phyloP scores from a whole-genome alignment of 2,329 filamentous ascomycete species.

The Dryadomyces sulphureus region DNA sequence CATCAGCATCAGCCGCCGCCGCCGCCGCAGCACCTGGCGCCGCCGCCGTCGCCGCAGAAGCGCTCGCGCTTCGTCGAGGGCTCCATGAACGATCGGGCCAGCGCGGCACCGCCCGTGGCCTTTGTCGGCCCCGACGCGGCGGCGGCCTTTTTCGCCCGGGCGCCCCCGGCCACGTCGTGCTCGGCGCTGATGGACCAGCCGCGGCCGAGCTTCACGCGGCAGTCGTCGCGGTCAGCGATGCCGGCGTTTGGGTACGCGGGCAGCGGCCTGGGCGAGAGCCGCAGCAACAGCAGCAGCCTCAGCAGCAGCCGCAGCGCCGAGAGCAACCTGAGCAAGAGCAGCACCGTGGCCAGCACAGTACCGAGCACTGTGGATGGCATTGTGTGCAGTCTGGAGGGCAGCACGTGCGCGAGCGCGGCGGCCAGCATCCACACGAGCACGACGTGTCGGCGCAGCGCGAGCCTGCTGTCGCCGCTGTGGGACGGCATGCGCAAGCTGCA shows the following conservation, averaged over 20 bases:
- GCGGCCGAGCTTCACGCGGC: conserved; percentile 7
- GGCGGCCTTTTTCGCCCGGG: not conserved
- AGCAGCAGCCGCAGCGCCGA: not conserved
- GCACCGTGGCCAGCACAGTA: too few relatives aligned
- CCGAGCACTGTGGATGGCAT: too few relatives aligned
- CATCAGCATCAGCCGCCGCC: not conserved
- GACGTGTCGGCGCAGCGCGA: conserved; percentile 6
- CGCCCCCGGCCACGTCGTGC: not conserved
- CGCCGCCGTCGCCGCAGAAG: not conserved
- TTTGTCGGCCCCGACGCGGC: conserved; percentile 30
- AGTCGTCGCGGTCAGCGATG: conserved; percentile 5
- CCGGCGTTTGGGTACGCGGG: conserved; percentile 7
- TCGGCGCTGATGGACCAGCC: not conserved
- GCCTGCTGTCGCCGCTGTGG: conserved; percentile 19
- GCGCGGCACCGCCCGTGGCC: conserved; percentile 52
- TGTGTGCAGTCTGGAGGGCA: too few relatives aligned
- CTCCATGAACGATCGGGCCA: conserved; percentile 72
- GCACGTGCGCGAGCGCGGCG: conserved; percentile 5
- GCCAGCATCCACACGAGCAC: not conserved
- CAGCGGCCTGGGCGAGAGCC: not conserved
- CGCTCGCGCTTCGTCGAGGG: conserved; percentile 56
- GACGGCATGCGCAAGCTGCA: conserved; percentile 18
- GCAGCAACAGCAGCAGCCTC: not conserved
- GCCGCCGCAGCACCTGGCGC: not conserved
- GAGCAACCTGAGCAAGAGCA: not conserved